Evolutionary conservation across 2,329 filamentous ascomycete genomes (phyloP), one percentile per base, ranked within the genome.

Genomic region (Alternaria sp.): DNA sequence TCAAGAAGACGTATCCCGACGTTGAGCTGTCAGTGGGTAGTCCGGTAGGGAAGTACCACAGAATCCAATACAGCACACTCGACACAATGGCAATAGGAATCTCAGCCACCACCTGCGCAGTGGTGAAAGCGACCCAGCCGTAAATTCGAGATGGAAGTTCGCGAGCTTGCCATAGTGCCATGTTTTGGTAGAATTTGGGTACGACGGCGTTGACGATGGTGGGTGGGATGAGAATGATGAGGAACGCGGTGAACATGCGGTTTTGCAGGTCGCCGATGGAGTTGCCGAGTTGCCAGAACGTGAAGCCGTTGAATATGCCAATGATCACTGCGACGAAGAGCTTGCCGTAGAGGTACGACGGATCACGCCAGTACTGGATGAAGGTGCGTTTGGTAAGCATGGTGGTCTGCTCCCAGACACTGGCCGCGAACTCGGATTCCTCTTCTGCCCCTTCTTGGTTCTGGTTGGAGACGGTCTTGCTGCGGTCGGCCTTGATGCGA

Each of bases 281-380:
- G 76, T 89, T 83, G 3, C 89, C 89, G 4, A 93, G 85, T 69
- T 89, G 83, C 83, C 86, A 93, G 81, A 93, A 93, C 5, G 91
- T 93, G 80, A 93, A 93, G 21, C 90, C 90, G 80, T 92, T 93
- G 84, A 93, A 92, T 76, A 93, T 88, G 15, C 90, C 91, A 47
- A 91, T 84, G 64, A 93, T 86, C 61, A 92, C 87, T 5, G 88
- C 85, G 32, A 89, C 86, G 78, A 93, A 93, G 25, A 95, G 81
- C 75, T 93, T 93, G 62, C 90, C 89, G 77, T 93, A 93, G 59
- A 93, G 83, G 77, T 94, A 95, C 1, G 88, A 89, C 0, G 91
- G 89, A 65, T 92, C 89, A 13, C 92, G 86, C 91, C 91, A 93
- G 81, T 93, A 90, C 69, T 92, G 88, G 5, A 83, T 82, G 78